phyloP scores from a whole-genome alignment of 805 yeast species.

The Yamadazyma philogaea region DNA sequence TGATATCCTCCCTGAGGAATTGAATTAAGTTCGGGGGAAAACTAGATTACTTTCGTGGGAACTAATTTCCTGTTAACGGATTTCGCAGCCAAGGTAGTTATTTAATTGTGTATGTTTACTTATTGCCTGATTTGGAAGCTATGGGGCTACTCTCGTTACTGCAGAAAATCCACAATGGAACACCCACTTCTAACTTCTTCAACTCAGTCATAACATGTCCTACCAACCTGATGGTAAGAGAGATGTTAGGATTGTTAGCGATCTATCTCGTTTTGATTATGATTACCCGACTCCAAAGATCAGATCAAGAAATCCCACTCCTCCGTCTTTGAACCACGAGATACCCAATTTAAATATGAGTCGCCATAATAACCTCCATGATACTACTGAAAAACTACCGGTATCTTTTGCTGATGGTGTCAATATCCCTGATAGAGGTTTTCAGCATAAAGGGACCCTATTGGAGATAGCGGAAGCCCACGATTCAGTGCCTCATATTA shows the following conservation, averaged over 20 bases:
- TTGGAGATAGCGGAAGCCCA: slow-evolving; percentile 16
- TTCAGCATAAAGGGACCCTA: slow-evolving; percentile 12
- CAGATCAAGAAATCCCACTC: slow-evolving; percentile 32
- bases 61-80: not conserved
- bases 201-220: slow-evolving; percentile 8
- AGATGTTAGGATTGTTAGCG: slow-evolving; percentile 28
- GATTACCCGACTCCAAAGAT: slow-evolving; percentile 22
- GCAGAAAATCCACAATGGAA: not conserved
- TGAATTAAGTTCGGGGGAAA: no score
- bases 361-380: not conserved
- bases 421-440: slow-evolving; percentile 13
- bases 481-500: slow-evolving; percentile 6
- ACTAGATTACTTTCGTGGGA: not conserved
- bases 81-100: slow-evolving; percentile 1
- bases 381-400: not conserved
- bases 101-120: slow-evolving; percentile 4
- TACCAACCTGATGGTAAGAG: slow-evolving; percentile 20
- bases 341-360: slow-evolving; percentile 3
- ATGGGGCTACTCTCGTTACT: not conserved
- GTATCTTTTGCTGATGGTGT: slow-evolving; percentile 5
- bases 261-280: slow-evolving; percentile 31
- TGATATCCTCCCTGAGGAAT: no score
- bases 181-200: not conserved
- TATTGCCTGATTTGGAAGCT: slow-evolving; percentile 7
- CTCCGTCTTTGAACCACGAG: slow-evolving; percentile 20